Percentiles rank a stretch among this genome's conserved stretches.
These are phyloP conservation scores for Neonectria magnoliae DNA, from an alignment of 2,329 filamentous ascomycete genomes.

Conservation along the genomic window DNA sequence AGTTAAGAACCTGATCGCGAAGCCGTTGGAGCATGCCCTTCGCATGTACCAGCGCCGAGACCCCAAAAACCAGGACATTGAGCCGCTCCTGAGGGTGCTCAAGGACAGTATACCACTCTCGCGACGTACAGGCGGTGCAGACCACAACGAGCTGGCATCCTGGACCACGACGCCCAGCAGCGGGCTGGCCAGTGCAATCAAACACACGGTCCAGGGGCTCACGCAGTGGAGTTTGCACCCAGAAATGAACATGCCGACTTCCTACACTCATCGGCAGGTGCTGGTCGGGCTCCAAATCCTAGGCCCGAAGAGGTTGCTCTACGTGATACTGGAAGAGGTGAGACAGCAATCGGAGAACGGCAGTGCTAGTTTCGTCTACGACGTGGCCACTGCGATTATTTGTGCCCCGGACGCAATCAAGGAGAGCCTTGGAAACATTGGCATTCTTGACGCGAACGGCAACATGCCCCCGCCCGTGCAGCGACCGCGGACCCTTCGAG, in stretches of 20 bases:
- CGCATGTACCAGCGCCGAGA: conserved; percentile 73
- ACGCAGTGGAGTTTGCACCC: conserved; percentile 73
- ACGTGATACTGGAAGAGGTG: conserved; percentile 73
- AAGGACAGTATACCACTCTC: conserved; percentile 67
- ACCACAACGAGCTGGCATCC: conserved; percentile 73
- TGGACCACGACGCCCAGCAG: conserved; percentile 69
- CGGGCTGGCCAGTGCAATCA: conserved; percentile 67
- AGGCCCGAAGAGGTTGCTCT: conserved; percentile 69
- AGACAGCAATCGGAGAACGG: conserved; percentile 68
- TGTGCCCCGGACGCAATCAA: conserved; percentile 71
- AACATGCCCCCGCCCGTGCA: conserved; percentile 52
- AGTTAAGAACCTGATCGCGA: conserved; percentile 77
- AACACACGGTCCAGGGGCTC: conserved; percentile 69
- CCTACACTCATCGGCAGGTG: conserved; percentile 78
- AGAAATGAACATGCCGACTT: conserved; percentile 65
- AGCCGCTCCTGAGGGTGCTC: conserved; percentile 73
- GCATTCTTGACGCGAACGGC: conserved; percentile 48
- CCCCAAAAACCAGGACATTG: conserved; percentile 74
- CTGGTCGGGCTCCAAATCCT: conserved; percentile 69
- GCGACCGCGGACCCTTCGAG: conserved; percentile 65
- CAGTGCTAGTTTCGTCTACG: conserved; percentile 70
- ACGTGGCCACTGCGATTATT: conserved; percentile 74
- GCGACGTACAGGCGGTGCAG: conserved; percentile 69
- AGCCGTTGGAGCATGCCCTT: conserved; percentile 73
- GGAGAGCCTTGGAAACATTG: conserved; percentile 47